A percentile compares a stretch with the other conserved stretches of the same genome.
Conservation (phyloP, 2,329 filamentous ascomycete genomes). For the Gnomoniopsis smithogilvyi region DNA sequence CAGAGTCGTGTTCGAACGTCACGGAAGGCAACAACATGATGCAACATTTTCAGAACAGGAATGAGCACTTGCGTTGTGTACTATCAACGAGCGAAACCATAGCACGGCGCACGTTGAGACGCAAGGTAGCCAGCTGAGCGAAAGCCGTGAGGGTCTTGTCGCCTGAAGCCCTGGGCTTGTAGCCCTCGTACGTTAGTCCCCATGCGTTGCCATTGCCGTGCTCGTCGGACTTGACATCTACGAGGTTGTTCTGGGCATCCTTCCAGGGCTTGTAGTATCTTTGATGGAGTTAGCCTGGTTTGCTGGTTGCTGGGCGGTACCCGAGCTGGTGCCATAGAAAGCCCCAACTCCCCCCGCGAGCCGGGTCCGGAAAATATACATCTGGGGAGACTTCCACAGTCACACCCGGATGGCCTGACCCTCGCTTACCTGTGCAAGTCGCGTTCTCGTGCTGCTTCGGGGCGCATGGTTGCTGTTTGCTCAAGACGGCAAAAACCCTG, state of each 20-base stretch:
- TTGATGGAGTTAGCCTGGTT: not conserved
- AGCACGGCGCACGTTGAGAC: conserved; percentile 42
- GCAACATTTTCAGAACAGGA: not conserved
- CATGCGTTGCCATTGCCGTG: not conserved
- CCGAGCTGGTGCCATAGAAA: not conserved
- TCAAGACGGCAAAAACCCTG: not conserved
- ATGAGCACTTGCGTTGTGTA: not conserved
- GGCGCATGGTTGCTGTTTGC: conserved; percentile 1
- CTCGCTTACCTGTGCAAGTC: conserved; percentile 11
- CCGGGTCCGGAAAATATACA: no score
- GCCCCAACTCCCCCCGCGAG: not conserved
- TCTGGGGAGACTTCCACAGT: not conserved
- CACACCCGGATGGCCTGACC: not conserved
- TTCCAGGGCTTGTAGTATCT: conserved; percentile 17
- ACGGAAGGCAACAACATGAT: no score
- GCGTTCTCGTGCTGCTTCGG: conserved; percentile 14
- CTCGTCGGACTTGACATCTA: not conserved
- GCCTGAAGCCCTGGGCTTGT: conserved; percentile 28
- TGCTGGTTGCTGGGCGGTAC: no score
- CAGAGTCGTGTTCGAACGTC: not conserved
- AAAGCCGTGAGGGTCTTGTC: conserved; percentile 41
- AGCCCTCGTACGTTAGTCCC: conserved; percentile 25
- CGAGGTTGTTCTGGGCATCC: conserved; percentile 8
- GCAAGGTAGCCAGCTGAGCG: conserved; percentile 48
- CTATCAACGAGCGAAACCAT: conserved; percentile 20